Evolutionary conservation across 306 rosid species (phyloP), one percentile per base, ranked within the genome.

Genomic region (Nissolia schottii): DNA sequence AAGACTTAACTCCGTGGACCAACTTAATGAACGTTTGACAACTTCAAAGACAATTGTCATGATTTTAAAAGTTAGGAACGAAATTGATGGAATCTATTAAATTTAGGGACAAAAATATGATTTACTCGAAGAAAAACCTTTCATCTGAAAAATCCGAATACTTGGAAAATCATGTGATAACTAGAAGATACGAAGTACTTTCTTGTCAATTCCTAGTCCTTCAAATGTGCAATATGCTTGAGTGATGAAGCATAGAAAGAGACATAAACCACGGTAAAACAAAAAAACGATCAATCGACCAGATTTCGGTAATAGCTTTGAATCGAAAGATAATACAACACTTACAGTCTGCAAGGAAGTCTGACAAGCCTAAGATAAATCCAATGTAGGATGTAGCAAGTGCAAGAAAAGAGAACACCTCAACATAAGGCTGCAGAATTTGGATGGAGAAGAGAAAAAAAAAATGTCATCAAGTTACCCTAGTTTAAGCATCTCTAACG

Each of bases 381-480:
- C 97, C 97, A 15, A 88, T 91, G 85, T 76, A 88, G 3, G 97
- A 91, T 59, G 97, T 88, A 29, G 85, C 85, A 50, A 88, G 85
- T 32, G 97, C 97, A 49, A 88, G 85, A 79, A 91, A 79, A 27
- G 97, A 88, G 88, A 91, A 91, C 28, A 70, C 80, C 56, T 85
- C 87, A 67, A 91, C 85, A 63, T 87, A 78, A 67, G 97, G 97
- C 97, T 91, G 90, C 75, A 90, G 50, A 37, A 84, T 65, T 54
- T 48, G n/a, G 50, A 32, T 46, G 48, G 20, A 43, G 22, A 64
- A 25, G 67, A 23, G 46, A 34, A 66, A 45, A 29, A 11, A 32
- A 57, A 68, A 20, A 35, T 14, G 41, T 50, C 62, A 57, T 54
- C 34, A 75, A 54, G n/a, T 45, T 38, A 16, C 57, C 25, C 27